These are phyloP conservation scores for Penicillium hesseltinei DNA, from an alignment of 2,329 filamentous ascomycete genomes.

Conservation along the genomic window DNA sequence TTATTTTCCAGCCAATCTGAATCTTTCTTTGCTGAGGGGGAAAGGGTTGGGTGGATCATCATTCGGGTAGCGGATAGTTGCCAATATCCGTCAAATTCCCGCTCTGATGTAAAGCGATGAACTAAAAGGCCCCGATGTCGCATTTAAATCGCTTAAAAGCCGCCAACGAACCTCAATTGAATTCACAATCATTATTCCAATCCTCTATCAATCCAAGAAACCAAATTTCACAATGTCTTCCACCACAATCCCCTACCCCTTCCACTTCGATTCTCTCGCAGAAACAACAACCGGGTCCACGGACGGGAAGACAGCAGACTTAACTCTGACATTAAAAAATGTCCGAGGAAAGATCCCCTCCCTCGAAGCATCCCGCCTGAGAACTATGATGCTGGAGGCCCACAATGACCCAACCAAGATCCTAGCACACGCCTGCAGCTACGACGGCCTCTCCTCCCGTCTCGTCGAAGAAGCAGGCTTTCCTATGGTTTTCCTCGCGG, in stretches of 20 bases:
- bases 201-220: background rate
- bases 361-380: slow-evolving; percentile 22
- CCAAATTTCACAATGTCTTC: slow-evolving; percentile 9
- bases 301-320: slow-evolving; percentile 10
- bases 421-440: slow-evolving; percentile 45
- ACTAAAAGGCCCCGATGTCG: background rate
- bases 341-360: slow-evolving; percentile 15
- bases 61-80: background rate
- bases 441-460: slow-evolving; percentile 47
- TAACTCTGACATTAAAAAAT: slow-evolving; percentile 7
- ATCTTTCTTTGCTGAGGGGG: background rate
- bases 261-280: slow-evolving; percentile 14
- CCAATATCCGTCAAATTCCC: background rate
- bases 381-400: slow-evolving; percentile 44
- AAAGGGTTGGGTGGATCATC: background rate
- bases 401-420: slow-evolving; percentile 45
- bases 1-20: background rate
- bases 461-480: slow-evolving; percentile 49
- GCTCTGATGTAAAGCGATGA: background rate
- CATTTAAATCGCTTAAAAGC: background rate
- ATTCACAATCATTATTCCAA: background rate
- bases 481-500: slow-evolving; percentile 47
- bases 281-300: background rate
- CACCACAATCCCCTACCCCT: slow-evolving; percentile 17
- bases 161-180: background rate